These are phyloP conservation scores for Pachyrhizus erosus DNA, from an alignment of 306 rosid genomes.

Conservation along the genomic window DNA sequence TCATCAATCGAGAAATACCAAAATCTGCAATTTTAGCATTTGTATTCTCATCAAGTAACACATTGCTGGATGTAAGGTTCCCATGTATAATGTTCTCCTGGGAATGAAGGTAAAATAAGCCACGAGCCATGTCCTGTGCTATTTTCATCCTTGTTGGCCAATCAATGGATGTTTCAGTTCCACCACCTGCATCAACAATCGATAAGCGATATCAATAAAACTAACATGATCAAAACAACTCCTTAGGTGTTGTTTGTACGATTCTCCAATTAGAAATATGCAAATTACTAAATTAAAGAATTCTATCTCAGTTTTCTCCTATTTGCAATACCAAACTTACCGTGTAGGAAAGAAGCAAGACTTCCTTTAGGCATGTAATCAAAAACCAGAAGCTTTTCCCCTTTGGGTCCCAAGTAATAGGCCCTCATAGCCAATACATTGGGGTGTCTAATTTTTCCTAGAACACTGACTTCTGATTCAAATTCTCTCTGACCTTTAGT, in stretches of 20 bases:
- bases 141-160: slow-evolving; percentile 87
- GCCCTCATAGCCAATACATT: slow-evolving; percentile 77
- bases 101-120: slow-evolving; percentile 68
- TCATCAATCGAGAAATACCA: slow-evolving; percentile 72
- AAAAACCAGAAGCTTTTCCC: slow-evolving; percentile 82
- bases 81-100: slow-evolving; percentile 75
- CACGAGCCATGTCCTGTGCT: slow-evolving; percentile 63
- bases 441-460: slow-evolving; percentile 77
- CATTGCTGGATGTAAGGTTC: slow-evolving; percentile 78
- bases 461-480: slow-evolving; percentile 64
- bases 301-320: not conserved
- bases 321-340: slow-evolving; percentile 44
- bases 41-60: slow-evolving; percentile 65
- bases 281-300: not conserved
- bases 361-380: slow-evolving; percentile 76
- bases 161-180: slow-evolving; percentile 64
- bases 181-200: slow-evolving; percentile 54
- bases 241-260: not conserved
- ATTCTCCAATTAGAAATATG: not conserved
- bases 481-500: slow-evolving; percentile 75
- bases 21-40: slow-evolving; percentile 67
- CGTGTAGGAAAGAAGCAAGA: slow-evolving; percentile 71
- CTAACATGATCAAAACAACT: not conserved
- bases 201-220: not conserved
- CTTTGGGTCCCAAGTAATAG: slow-evolving; percentile 77